Base-by-base conservation (phyloP, 192 early-diverging fungal species). In the Dispira parvispora region DNA sequence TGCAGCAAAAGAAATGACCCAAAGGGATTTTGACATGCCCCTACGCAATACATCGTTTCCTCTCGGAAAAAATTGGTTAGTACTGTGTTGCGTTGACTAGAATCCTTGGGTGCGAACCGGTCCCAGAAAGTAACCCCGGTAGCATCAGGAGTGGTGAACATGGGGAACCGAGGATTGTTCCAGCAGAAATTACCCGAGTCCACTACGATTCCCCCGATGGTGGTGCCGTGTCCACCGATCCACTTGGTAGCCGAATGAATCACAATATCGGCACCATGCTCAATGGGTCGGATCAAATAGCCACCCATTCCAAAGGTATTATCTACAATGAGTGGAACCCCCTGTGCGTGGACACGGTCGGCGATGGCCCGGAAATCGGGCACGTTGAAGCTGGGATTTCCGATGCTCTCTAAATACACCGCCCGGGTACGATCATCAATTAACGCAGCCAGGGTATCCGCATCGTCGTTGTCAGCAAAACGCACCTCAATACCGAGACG, bases 301-400 rank as follows among this genome's bases (percentile, higher is more conserved):
- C 83, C 84, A 47, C 85, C 89, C 25, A 83, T 83, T 52, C 90
- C 90, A 72, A 91, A 92, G 2, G 90, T 92, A 75, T 92, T 92
- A 78, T 92, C 90, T 27, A 92, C 90, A 61, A 92, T 73, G 57
- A 92, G 69, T 43, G 90, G 90, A 55, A 92, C 70, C 25, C 87
- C 87, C 46, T 80, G 75, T 9, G 73, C 72, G 46, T 92, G 84
- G 53, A 83, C 83, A 42, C 86, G 72, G 43, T 83, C 74, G 28
- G 88, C 79, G 62, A 92, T 80, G 10, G 76, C 86, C 49, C 71
- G 68, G 69, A 90, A 87, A 56, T 92, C 87, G 20, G 88, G 86
- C 1, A 92, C 78, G 69, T 81, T 80, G 78, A 83, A 85, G 49
- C 79, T 75, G 13, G 90, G 90, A 71, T 92, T 92, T 18, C 87